Evolutionary conservation across 2,329 filamentous ascomycete genomes (phyloP), one percentile per base, ranked within the genome.

Genomic region (Penicillium oxalicum): DNA sequence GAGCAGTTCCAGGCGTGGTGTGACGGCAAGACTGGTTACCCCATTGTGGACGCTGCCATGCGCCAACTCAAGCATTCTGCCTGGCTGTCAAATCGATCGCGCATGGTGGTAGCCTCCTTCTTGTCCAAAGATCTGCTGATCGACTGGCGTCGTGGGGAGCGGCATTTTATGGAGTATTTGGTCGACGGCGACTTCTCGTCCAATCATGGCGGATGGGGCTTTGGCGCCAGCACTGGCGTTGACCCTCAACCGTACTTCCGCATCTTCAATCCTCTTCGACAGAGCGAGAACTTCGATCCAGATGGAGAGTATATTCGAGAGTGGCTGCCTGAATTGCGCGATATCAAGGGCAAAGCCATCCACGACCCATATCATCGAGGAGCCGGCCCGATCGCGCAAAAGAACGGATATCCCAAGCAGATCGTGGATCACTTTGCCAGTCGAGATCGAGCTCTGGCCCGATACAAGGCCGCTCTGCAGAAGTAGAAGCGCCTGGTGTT

Each of bases 221-320:
- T 84, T 56, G 69, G 76, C 25, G 82, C 84, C 4, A 81, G 77
- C 13, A 84, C 83, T 0, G 86, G 88, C 1, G 87, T 90, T 5
- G 88, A 94, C 66, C 87, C 88, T 1, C 87, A 95, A 68, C 89
- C 90, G 0, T 95, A 94, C 64, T 95, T 95, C 55, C 79, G 89
- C 5, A 87, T 95, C 44, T 95, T 95, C 70, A 95, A 94, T 60
- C 90, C 90, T 0, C 65, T 89, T 39, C 70, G 88, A 13, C 90
- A 95, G 72, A 88, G 86, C 58, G 87, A 93, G 74, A 91, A 86
- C 68, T 95, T 94, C 59, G 90, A 95, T 63, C 73, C 78, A 0
- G 74, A 85, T 0, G 91, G 89, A 0, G 80, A 82, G 12, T 95
- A 91, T 64, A 94, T 95, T 48, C 77, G 86, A 34, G 81, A 81